phyloP scores from a whole-genome alignment of 2,329 filamentous ascomycete species.

The Paecilomyces fulvus region DNA sequence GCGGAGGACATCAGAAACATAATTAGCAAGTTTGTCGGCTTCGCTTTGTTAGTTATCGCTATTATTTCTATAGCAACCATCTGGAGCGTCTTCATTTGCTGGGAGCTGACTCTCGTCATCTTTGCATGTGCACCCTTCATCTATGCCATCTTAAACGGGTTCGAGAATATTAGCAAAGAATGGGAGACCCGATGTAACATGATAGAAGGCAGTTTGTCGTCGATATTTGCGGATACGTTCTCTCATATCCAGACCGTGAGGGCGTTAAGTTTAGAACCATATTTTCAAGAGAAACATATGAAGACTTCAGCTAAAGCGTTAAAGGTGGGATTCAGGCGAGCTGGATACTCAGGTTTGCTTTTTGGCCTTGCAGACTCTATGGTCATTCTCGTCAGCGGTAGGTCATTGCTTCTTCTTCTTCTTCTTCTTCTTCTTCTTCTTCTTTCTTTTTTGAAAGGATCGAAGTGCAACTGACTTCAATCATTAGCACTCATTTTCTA shows the following conservation, averaged over 20 bases:
- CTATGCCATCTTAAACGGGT: constrained; percentile 56
- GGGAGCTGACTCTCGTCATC: constrained; percentile 73
- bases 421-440: too few species aligned
- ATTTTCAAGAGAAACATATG: constrained; percentile 59
- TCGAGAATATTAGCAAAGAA: constrained; percentile 54
- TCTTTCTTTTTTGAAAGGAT: too few species aligned
- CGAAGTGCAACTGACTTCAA: neutral
- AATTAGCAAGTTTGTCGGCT: constrained; percentile 66
- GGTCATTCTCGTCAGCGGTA: constrained; percentile 58
- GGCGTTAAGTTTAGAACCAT: constrained; percentile 61
- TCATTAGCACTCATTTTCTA: constrained; percentile 65
- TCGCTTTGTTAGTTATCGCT: constrained; percentile 55
- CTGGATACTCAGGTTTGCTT: constrained; percentile 58
- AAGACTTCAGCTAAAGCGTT: constrained; percentile 46
- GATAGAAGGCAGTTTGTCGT: constrained; percentile 49
- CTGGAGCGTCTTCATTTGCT: constrained; percentile 68
- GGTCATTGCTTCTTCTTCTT: too few species aligned
- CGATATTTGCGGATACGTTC: constrained; percentile 49
- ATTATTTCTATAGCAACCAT: constrained; percentile 62
- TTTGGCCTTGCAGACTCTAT: constrained; percentile 72
- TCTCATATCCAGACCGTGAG: constrained; percentile 71
- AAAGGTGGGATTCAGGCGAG: constrained; percentile 56
- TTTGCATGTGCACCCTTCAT: constrained; percentile 61
- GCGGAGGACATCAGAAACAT: constrained; percentile 83
- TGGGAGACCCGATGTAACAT: constrained; percentile 66